Evolutionary conservation across 306 rosid genomes (phyloP).

Genomic region (Trichosanthes cucumerina): DNA sequence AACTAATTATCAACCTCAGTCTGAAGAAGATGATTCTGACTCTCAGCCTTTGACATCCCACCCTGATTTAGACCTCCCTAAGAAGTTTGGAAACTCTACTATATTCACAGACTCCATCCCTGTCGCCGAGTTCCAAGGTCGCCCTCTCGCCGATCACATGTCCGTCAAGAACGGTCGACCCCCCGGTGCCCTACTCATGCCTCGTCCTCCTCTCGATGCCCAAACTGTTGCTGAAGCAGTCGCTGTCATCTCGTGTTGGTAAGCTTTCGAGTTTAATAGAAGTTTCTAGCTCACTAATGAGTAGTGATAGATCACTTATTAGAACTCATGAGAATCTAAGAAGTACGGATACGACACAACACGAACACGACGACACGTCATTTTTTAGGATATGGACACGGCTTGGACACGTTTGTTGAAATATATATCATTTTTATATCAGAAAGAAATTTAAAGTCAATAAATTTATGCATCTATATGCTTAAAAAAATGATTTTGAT

Average conservation of each 20-base stretch:
- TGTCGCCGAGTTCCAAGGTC: constrained; percentile 61
- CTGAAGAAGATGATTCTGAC: constrained; percentile 37
- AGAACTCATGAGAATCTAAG: not conserved
- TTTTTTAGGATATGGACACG: too few relatives aligned
- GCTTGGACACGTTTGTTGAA: too few relatives aligned
- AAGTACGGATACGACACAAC: too few relatives aligned
- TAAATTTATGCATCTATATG: too few relatives aligned
- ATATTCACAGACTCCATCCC: constrained; percentile 55
- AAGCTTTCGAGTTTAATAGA: not conserved
- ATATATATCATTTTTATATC: too few relatives aligned
- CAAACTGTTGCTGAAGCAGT: constrained; percentile 81
- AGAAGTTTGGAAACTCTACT: constrained; percentile 60
- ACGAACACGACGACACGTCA: too few relatives aligned
- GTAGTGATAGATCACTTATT: not conserved
- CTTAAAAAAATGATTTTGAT: too few relatives aligned
- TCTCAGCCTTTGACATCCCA: constrained; percentile 40
- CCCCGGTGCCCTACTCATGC: constrained; percentile 48
- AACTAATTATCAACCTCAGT: constrained; percentile 10
- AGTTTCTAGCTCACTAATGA: not conserved
- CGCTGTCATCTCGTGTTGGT: constrained; percentile 87
- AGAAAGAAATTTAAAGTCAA: too few relatives aligned
- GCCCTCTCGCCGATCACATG: constrained; percentile 72
- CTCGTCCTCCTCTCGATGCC: constrained; percentile 76
- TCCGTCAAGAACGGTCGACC: constrained; percentile 75
- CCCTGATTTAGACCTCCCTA: constrained; percentile 46